Conservation (phyloP, 1,139 yeast genomes). For the Yamadazyma epiphylla region DNA sequence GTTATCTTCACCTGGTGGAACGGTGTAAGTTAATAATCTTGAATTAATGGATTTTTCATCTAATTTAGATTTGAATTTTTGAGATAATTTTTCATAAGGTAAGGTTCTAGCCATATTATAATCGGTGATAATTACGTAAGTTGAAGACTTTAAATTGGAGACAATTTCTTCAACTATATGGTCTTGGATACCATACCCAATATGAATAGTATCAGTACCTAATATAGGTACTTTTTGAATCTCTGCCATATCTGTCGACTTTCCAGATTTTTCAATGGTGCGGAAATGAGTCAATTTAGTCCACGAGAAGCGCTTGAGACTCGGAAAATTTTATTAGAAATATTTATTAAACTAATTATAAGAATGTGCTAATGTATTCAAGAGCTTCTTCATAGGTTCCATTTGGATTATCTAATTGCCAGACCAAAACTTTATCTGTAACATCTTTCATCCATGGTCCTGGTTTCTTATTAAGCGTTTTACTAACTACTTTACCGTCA, state of each 20-base stretch:
- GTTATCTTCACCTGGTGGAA: constrained; percentile 92
- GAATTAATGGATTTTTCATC: constrained; percentile 37
- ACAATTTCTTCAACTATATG: constrained; percentile 75
- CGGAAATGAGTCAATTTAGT: constrained; percentile 2
- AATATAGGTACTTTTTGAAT: constrained; percentile 64
- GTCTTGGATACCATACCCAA: constrained; percentile 78
- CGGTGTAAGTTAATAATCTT: constrained; percentile 67
- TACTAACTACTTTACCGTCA: constrained; percentile 66
- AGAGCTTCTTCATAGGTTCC: constrained; percentile 52
- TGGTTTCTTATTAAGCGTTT: constrained; percentile 53
- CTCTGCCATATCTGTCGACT: constrained; percentile 17
- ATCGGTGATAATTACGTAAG: constrained; percentile 90
- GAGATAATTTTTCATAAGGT: constrained; percentile 45
- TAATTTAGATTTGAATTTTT: constrained; percentile 30
- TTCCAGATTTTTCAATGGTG: background rate
- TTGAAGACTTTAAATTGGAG: constrained; percentile 66
- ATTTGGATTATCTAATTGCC: constrained; percentile 75
- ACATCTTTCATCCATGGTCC: constrained; percentile 80
- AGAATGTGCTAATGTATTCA: constrained; percentile 37
- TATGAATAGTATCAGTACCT: constrained; percentile 82
- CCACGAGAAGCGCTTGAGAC: background rate
- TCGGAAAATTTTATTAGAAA: too few relatives aligned
- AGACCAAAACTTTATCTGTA: constrained; percentile 51
- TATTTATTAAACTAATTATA: too few relatives aligned
- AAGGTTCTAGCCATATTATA: constrained; percentile 69